Evolutionary conservation across 2,329 filamentous ascomycete genomes (phyloP).

Genomic region (Scleromitrula shiraiana): DNA sequence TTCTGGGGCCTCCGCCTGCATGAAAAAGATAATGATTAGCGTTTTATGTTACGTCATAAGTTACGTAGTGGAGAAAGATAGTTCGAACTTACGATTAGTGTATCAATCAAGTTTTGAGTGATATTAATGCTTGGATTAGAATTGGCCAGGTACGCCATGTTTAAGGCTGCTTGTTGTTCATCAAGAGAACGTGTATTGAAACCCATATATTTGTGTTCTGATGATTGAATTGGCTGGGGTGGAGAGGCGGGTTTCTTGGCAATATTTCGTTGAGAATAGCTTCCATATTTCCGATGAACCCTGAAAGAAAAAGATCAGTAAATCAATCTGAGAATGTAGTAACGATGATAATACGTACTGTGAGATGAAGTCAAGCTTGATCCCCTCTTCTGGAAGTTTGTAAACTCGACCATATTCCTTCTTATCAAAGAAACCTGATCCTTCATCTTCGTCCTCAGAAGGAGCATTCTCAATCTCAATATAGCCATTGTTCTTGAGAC

Average conservation of each 20-base stretch:
- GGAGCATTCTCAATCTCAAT: constrained; percentile 60
- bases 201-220: background rate
- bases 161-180: constrained; percentile 60
- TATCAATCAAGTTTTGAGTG: constrained; percentile 44
- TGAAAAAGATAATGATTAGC: constrained; percentile 19
- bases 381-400: constrained; percentile 53
- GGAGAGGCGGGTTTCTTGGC: background rate
- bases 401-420: constrained; percentile 57
- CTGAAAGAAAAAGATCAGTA: constrained; percentile 3
- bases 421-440: constrained; percentile 47
- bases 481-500: constrained; percentile 61
- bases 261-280: constrained; percentile 8
- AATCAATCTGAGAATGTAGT: background rate
- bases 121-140: constrained; percentile 37
- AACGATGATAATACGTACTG: constrained; percentile 38
- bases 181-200: constrained; percentile 33
- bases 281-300: constrained; percentile 13
- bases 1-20: constrained; percentile 35
- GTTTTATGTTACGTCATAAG: constrained; percentile 1
- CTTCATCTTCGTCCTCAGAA: constrained; percentile 41
- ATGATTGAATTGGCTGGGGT: background rate
- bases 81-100: constrained; percentile 52
- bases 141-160: constrained; percentile 49
- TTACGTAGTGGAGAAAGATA: background rate
- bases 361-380: constrained; percentile 65